Evolutionary conservation across 345 rosid genomes (phyloP).

Genomic region (Boechera divaricarpa): DNA sequence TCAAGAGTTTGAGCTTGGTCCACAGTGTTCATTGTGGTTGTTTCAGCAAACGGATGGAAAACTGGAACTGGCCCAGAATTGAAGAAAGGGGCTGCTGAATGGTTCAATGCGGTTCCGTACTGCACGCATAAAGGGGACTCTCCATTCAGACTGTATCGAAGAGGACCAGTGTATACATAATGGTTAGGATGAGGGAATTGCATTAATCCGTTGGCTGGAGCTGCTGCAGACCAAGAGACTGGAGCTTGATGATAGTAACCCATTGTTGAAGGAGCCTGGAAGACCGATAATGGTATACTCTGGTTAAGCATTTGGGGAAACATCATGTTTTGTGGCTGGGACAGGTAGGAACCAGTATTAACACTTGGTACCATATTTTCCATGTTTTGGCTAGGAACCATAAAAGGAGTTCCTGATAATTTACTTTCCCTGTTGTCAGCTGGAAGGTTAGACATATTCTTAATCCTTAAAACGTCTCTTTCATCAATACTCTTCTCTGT

Average conservation of each 20-base stretch:
- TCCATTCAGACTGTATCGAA: slow-evolving; percentile 66
- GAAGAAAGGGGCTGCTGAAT: slow-evolving; percentile 55
- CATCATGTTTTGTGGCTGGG: slow-evolving; percentile 52
- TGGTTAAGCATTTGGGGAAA: slow-evolving; percentile 62
- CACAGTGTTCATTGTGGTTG: slow-evolving; percentile 50
- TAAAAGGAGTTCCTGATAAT: slow-evolving; percentile 45
- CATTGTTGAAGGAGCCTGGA: slow-evolving; percentile 70
- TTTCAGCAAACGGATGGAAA: slow-evolving; percentile 60
- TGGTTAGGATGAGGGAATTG: slow-evolving; percentile 63
- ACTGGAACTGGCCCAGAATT: slow-evolving; percentile 56
- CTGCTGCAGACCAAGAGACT: slow-evolving; percentile 77
- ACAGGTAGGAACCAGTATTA: slow-evolving; percentile 46
- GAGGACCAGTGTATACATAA: slow-evolving; percentile 64
- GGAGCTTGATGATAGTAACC: slow-evolving; percentile 85
- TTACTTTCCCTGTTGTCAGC: slow-evolving; percentile 45
- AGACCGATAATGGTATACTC: slow-evolving; percentile 60
- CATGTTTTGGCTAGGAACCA: slow-evolving; percentile 47
- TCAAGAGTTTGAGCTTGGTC: slow-evolving; percentile 49
- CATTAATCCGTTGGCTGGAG: slow-evolving; percentile 66
- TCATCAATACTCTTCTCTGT: slow-evolving; percentile 19
- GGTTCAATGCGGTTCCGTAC: slow-evolving; percentile 59
- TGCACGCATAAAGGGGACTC: slow-evolving; percentile 70
- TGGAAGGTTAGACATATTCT: slow-evolving; percentile 43
- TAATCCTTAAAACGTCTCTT: slow-evolving; percentile 45
- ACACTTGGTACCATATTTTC: slow-evolving; percentile 49